Percentiles rank a stretch among this genome's conserved stretches.
These are phyloP conservation scores for Boletus reticuloceps DNA, from an alignment of 768 basidiomycete genomes.

Conservation along the genomic window DNA sequence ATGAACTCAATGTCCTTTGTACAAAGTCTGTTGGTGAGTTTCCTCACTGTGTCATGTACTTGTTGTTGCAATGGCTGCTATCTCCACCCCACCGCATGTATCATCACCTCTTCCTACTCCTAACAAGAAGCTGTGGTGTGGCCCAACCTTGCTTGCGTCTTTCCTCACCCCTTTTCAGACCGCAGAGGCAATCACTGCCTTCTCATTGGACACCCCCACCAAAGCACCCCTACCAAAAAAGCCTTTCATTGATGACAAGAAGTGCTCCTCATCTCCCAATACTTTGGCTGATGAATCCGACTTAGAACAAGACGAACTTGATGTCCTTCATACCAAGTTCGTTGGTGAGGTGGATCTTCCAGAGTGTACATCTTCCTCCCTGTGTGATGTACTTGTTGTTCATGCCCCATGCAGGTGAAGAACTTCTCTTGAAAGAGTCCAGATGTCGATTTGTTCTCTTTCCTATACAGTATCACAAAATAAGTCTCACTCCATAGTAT, in stretches of 20 bases:
- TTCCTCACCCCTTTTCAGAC: constrained; percentile 21
- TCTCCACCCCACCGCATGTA: constrained; percentile 12
- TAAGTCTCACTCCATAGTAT: background rate
- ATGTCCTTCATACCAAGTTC: constrained; percentile 46
- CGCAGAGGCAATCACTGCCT: constrained; percentile 41
- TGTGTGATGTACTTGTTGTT: background rate
- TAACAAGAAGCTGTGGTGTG: constrained; percentile 46
- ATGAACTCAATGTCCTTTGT: constrained; percentile 38
- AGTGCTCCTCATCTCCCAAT: constrained; percentile 30
- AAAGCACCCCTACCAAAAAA: constrained; percentile 20
- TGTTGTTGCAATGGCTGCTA: background rate
- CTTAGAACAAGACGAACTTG: constrained; percentile 19
- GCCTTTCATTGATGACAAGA: constrained; percentile 29
- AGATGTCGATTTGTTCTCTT: constrained; percentile 79
- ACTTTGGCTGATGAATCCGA: constrained; percentile 27
- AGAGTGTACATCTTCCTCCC: constrained; percentile 36
- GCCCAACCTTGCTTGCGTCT: background rate
- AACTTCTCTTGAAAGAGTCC: constrained; percentile 50
- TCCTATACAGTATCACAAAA: constrained; percentile 91
- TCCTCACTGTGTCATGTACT: background rate
- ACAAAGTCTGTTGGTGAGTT: constrained; percentile 61
- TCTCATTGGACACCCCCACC: constrained; percentile 41
- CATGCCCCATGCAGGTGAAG: constrained; percentile 45
- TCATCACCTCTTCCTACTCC: constrained; percentile 37
- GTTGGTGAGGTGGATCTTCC: constrained; percentile 70